Evolutionary conservation across 2,329 filamentous ascomycete genomes (phyloP).

Genomic region (Fusarium pseudograminearum): DNA sequence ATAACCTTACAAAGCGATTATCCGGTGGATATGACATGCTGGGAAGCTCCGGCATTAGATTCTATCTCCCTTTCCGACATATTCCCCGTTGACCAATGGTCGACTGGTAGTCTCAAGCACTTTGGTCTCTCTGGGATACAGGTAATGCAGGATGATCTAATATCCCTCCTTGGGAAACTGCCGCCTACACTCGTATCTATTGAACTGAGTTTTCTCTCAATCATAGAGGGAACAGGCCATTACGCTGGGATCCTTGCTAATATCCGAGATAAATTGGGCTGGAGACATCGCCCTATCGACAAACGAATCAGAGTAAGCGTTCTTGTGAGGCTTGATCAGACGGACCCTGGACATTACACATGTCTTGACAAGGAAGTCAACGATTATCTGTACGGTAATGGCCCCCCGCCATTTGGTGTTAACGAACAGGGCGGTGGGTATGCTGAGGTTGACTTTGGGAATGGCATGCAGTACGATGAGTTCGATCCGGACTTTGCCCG

Average conservation of each 20-base stretch:
- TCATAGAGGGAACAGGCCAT: neutral
- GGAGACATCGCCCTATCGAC: neutral
- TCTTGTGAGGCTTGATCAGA: neutral
- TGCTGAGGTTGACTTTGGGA: neutral
- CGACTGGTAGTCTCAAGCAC: neutral
- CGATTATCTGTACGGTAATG: constrained; percentile 13
- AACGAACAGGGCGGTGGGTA: neutral
- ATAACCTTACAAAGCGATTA: neutral
- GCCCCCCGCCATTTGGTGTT: neutral
- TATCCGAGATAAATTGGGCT: neutral
- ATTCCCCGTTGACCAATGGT: neutral
- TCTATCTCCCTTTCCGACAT: neutral
- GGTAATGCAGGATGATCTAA: neutral
- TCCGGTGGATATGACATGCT: neutral
- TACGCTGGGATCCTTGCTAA: neutral
- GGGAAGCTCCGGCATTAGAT: neutral
- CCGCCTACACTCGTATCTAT: neutral
- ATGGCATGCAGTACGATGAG: neutral
- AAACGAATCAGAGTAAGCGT: neutral
- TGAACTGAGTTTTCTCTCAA: neutral
- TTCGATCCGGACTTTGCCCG: neutral
- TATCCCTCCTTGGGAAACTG: neutral
- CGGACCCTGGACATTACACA: neutral
- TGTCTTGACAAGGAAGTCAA: constrained; percentile 13
- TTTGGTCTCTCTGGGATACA: constrained; percentile 8